Evolutionary conservation across 129 eudicot genomes (phyloP).

Genomic region (Flaveria robusta): DNA sequence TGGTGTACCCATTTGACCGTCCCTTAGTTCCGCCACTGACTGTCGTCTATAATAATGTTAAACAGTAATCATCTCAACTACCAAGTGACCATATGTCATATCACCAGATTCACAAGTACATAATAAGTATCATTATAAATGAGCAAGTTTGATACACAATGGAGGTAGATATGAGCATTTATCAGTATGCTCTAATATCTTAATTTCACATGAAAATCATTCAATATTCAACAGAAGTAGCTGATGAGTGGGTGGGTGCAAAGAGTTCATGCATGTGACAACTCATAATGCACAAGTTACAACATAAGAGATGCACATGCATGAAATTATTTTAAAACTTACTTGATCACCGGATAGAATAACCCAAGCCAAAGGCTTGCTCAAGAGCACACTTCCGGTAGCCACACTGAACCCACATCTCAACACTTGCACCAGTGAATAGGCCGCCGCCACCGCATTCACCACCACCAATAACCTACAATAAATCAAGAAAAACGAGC

Average conservation of each 20-base stretch:
- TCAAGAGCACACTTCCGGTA: slow-evolving; percentile 70
- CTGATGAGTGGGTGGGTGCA: neutral
- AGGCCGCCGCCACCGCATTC: slow-evolving; percentile 76
- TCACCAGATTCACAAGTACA: neutral
- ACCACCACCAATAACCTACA: slow-evolving; percentile 76
- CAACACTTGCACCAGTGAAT: slow-evolving; percentile 66
- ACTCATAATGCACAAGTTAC: slow-evolving; percentile 4
- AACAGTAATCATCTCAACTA: neutral
- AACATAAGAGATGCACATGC: neutral
- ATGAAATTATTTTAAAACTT: slow-evolving; percentile 14
- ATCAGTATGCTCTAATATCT: slow-evolving; percentile 10
- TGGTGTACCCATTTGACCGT: too few species aligned
- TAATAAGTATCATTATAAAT: too few species aligned
- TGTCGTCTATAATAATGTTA: slow-evolving; percentile 1
- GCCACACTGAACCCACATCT: slow-evolving; percentile 74
- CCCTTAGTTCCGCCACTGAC: too few species aligned
- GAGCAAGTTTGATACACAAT: neutral
- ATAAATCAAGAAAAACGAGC: neutral
- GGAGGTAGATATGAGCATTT: slow-evolving; percentile 14
- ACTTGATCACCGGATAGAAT: slow-evolving; percentile 91
- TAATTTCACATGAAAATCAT: slow-evolving; percentile 26
- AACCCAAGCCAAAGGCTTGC: slow-evolving; percentile 88
- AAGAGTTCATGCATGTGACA: neutral
- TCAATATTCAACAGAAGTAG: slow-evolving; percentile 23
- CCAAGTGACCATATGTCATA: slow-evolving; percentile 13